These are phyloP conservation scores for Mucor plumbeus DNA, from an alignment of 371 early-diverging fungal species.

Conservation along the genomic window DNA sequence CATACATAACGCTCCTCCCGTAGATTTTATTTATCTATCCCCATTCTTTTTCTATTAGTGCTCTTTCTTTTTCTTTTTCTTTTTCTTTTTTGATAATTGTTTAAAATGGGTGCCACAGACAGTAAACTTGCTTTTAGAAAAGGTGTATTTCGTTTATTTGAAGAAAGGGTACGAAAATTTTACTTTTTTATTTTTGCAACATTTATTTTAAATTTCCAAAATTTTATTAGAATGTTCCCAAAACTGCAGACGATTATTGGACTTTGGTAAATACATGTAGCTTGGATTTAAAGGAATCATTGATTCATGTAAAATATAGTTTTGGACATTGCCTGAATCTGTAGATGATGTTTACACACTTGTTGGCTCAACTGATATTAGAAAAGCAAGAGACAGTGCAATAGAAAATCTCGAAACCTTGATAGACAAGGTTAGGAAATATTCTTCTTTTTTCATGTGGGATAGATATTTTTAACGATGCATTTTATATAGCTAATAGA, in stretches of 20 bases:
- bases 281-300: neutral
- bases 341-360: conserved; percentile 87
- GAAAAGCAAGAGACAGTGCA: conserved; percentile 70
- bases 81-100: neutral
- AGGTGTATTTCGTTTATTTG: conserved; percentile 75
- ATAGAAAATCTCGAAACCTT: conserved; percentile 74
- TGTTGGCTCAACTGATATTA: conserved; percentile 74
- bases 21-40: neutral
- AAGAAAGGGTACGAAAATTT: conserved; percentile 63
- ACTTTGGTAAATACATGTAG: conserved; percentile 47
- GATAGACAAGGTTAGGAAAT: conserved; percentile 50
- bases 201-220: neutral
- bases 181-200: neutral
- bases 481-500: neutral
- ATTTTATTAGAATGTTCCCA: conserved; percentile 39
- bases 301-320: conserved; percentile 36
- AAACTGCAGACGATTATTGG: conserved; percentile 69
- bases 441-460: neutral
- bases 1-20: neutral
- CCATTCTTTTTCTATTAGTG: neutral
- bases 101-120: conserved; percentile 80
- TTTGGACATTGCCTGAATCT: conserved; percentile 75
- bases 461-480: neutral
- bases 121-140: conserved; percentile 84
- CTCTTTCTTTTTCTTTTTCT: neutral